Evolutionary conservation across 2,329 filamentous ascomycete genomes (phyloP), one percentile per base, ranked within the genome.

Genomic region (Coleophoma cylindrospora): DNA sequence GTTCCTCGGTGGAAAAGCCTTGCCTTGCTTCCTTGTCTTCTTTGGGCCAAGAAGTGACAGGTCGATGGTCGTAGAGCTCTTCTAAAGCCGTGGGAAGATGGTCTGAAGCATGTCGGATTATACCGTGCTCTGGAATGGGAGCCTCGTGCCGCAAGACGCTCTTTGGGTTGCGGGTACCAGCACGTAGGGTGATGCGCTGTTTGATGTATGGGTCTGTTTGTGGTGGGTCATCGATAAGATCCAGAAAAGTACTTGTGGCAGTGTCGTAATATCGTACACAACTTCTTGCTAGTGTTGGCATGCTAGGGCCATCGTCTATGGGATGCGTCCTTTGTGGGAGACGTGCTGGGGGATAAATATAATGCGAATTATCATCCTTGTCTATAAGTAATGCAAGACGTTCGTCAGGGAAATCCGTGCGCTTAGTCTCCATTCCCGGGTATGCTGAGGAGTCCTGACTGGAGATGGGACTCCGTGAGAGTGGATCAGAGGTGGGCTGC

Each of bases 181-280:
- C 66, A 22, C 77, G 71, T 4, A 87, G 66, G 4, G 75, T 72
- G 12, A 81, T 65, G 15, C 69, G 53, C 46, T 66, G 67, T 4
- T 62, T 59, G 3, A 58, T 53, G 41, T 64, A 64, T 13, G 63
- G 59, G 17, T 63, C 57, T 33, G 63, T 69, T 50, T 66, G 69
- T 2, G 63, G 45, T 3, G 74, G 66, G 53, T 79, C 74, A 53
- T 83, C 72, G 6, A 84, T 75, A 0, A 87, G 62, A 55, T 87
- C 83, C 5, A 86, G 48, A 57, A 81, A 86, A 0, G 81, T 72
- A 19, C 70, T 71, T 53, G 74, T 75, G 2, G 72, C 68, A 12
- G 71, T 63, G 46, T 78, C 73, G 61, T 87, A 87, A 3, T 73
- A 70, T 21, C 77, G 72, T 41, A 82, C 65, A 40, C 76, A 75